phyloP scores from a whole-genome alignment of 2,329 filamentous ascomycete species.

The Ascochyta lentis region DNA sequence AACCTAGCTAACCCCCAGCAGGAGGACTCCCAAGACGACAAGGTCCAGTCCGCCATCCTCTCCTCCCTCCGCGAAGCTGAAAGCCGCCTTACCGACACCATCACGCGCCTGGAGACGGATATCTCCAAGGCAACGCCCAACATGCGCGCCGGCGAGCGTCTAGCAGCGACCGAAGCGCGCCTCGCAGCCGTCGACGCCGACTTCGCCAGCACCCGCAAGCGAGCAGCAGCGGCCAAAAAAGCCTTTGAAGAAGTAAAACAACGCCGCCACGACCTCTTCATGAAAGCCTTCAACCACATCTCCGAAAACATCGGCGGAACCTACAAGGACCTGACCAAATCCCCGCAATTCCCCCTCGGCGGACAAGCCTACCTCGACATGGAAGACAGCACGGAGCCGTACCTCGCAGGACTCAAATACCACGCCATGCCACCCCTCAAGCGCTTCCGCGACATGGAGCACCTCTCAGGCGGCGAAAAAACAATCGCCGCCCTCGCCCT shows the following conservation, averaged over 20 bases:
- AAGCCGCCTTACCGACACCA: conserved; percentile 77
- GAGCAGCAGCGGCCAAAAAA: conserved; percentile 77
- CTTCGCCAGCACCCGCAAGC: conserved; percentile 81
- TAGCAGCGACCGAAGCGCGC: conserved; percentile 83
- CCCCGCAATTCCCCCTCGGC: conserved; percentile 89
- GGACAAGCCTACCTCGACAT: conserved; percentile 89
- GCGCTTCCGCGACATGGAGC: conserved; percentile 99
- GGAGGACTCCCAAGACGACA: conserved; percentile 68
- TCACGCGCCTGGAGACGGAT: conserved; percentile 74
- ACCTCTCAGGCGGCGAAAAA: conserved; percentile 95
- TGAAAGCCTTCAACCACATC: conserved; percentile 93
- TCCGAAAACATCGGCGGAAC: conserved; percentile 92
- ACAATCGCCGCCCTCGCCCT: conserved; percentile 98
- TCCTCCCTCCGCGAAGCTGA: conserved; percentile 60
- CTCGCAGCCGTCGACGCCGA: conserved; percentile 86
- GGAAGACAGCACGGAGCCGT: conserved; percentile 95
- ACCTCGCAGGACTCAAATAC: conserved; percentile 95
- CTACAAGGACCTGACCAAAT: conserved; percentile 93
- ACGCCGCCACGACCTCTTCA: conserved; percentile 87
- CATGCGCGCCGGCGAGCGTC: conserved; percentile 90
- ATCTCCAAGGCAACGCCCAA: conserved; percentile 96
- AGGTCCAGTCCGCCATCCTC: conserved; percentile 25
- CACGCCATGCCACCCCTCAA: conserved; percentile 98
- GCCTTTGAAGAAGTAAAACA: conserved; percentile 83
- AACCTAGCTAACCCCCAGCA: conserved; percentile 44